Conservation (phyloP, 2,329 filamentous ascomycete species). For the Capronia coronata region DNA sequence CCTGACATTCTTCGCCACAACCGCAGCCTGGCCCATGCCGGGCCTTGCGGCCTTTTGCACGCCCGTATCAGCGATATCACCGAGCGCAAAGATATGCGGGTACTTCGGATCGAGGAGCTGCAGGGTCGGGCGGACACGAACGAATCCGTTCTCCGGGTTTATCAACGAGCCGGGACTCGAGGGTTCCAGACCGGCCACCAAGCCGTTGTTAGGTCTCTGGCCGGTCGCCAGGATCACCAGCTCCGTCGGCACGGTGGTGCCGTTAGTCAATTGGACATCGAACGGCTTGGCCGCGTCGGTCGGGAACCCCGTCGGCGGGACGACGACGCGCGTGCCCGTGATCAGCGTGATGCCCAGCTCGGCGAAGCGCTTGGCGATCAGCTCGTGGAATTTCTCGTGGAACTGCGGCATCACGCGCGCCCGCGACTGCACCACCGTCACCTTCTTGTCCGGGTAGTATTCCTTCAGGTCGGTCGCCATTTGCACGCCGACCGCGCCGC, state of each 20-base stretch:
- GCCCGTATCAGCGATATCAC: conserved; percentile 53
- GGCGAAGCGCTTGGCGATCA: conserved; percentile 13
- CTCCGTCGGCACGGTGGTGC: conserved; percentile 30
- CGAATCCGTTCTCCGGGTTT: conserved; percentile 41
- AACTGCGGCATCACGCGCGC: conserved; percentile 26
- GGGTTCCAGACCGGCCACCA: conserved; percentile 34
- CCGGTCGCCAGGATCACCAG: conserved; percentile 45
- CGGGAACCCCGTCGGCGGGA: conserved; percentile 10
- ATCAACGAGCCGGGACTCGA: conserved; percentile 28
- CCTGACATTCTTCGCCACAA: conserved; percentile 52
- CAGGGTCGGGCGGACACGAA: conserved; percentile 51
- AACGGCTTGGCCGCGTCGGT: conserved; percentile 9
- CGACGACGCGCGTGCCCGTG: conserved; percentile 15
- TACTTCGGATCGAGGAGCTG: conserved; percentile 46
- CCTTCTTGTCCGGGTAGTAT: conserved; percentile 42
- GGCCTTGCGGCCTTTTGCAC: conserved; percentile 50
- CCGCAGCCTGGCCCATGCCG: conserved; percentile 47
- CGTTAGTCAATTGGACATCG: conserved; percentile 13
- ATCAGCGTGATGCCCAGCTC: conserved; percentile 21
- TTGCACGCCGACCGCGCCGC: conserved; percentile 47
- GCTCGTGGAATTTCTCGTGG: conserved; percentile 15
- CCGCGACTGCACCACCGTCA: conserved; percentile 45
- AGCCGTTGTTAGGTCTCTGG: conserved; percentile 43
- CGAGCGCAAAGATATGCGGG: conserved; percentile 55
- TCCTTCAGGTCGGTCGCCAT: conserved; percentile 47